A percentile compares a stretch with the other conserved stretches of the same genome.
phyloP scores from a whole-genome alignment of 2,329 filamentous ascomycete species.

The Sporothrix brasiliensis region DNA sequence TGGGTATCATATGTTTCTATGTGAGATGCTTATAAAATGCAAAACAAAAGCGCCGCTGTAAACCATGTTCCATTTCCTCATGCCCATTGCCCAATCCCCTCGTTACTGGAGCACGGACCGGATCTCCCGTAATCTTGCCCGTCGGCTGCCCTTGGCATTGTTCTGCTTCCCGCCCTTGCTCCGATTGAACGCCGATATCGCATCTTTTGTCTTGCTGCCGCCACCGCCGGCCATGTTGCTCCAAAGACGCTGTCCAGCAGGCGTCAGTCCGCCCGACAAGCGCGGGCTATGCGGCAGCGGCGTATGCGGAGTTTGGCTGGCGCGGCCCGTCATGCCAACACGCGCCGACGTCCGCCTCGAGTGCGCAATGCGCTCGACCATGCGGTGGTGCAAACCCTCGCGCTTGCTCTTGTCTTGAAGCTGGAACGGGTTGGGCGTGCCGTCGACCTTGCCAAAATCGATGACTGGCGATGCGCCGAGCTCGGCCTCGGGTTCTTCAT shows the following conservation, averaged over 20 bases:
- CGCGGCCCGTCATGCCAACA: constrained; percentile 62
- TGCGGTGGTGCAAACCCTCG: constrained; percentile 79
- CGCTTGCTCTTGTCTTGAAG: constrained; percentile 73
- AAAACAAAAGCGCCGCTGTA: background rate
- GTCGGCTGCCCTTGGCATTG: constrained; percentile 31
- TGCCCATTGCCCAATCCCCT: background rate
- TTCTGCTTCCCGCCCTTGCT: background rate
- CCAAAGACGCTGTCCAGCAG: constrained; percentile 71
- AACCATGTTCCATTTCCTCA: background rate
- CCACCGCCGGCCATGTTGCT: constrained; percentile 56
- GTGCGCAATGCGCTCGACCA: constrained; percentile 80
- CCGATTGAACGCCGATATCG: constrained; percentile 32
- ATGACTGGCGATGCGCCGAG: constrained; percentile 49
- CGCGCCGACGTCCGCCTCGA: constrained; percentile 67
- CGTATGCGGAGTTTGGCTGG: constrained; percentile 64
- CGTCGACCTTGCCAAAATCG: constrained; percentile 61
- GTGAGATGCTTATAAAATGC: background rate
- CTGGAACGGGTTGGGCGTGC: constrained; percentile 77
- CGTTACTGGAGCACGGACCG: background rate
- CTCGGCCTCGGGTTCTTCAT: constrained; percentile 56
- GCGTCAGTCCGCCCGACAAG: constrained; percentile 64
- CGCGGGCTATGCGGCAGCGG: constrained; percentile 69
- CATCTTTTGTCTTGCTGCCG: constrained; percentile 41
- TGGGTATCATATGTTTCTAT: constrained; percentile 24
- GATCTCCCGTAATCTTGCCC: constrained; percentile 33